These are phyloP conservation scores for Amanita rimosa DNA, from an alignment of 768 basidiomycete species.

Conservation along the genomic window DNA sequence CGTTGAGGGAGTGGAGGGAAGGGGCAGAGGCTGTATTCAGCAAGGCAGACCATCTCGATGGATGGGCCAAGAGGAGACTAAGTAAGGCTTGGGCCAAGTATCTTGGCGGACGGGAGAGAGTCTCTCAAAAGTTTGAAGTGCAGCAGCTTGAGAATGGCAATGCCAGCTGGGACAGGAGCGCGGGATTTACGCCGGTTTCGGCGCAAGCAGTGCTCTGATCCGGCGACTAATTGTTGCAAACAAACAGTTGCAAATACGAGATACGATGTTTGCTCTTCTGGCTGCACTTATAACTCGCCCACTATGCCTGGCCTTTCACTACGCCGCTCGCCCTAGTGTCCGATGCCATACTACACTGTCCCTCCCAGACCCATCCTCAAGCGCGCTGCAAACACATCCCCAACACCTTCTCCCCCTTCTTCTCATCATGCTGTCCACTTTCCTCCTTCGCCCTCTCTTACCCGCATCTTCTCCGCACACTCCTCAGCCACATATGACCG, in stretches of 20 bases:
- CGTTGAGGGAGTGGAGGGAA: too few relatives aligned
- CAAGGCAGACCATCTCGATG: too few relatives aligned
- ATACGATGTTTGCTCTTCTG: neutral
- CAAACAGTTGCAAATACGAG: neutral
- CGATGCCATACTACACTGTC: constrained; percentile 13
- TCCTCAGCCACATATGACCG: constrained; percentile 66
- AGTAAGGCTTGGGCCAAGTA: neutral
- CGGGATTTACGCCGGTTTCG: constrained; percentile 8
- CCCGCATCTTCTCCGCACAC: constrained; percentile 38
- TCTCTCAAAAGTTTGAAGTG: too few relatives aligned
- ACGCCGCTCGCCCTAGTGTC: too few relatives aligned
- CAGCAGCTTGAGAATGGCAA: neutral
- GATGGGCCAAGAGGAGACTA: neutral
- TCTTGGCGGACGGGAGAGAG: neutral
- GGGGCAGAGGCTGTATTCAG: too few relatives aligned
- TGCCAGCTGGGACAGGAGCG: constrained; percentile 2
- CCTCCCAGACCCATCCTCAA: constrained; percentile 52
- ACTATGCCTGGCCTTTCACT: neutral
- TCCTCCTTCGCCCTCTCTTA: constrained; percentile 41
- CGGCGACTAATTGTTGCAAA: constrained; percentile 3
- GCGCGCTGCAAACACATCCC: constrained; percentile 17
- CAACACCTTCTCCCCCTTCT: constrained; percentile 17
- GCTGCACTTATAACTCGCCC: neutral
- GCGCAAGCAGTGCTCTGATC: neutral
- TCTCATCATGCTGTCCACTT: constrained; percentile 32